These are phyloP conservation scores for Eucalyptus decipiens DNA, from an alignment of 345 rosid genomes.

Conservation along the genomic window DNA sequence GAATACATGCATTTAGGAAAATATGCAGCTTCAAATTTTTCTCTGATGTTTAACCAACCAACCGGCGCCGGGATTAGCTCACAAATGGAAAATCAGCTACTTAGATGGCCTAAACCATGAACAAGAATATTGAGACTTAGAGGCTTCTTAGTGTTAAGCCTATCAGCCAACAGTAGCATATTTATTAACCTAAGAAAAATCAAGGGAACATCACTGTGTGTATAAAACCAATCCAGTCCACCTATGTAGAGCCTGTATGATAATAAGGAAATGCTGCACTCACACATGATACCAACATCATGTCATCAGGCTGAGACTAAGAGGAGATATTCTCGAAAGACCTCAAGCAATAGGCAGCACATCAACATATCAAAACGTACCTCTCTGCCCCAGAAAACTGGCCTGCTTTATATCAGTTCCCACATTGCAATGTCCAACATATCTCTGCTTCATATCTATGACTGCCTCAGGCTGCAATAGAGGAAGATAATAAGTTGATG, in stretches of 20 bases:
- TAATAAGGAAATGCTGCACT: neutral
- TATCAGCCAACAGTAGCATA: neutral
- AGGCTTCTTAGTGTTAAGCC: neutral
- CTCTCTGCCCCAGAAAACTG: conserved; percentile 87
- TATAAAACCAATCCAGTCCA: neutral
- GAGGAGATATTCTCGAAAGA: neutral
- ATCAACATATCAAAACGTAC: conserved; percentile 6
- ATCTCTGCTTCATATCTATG: conserved; percentile 82
- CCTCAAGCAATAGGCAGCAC: neutral
- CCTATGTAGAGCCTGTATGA: neutral
- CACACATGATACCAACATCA: neutral
- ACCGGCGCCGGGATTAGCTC: neutral
- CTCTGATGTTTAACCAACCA: neutral
- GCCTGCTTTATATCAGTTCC: conserved; percentile 95
- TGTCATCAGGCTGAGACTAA: neutral
- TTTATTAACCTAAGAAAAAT: neutral
- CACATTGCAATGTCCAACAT: conserved; percentile 70
- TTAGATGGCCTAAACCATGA: neutral
- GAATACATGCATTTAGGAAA: neutral
- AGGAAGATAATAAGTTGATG: neutral
- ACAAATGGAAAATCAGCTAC: neutral
- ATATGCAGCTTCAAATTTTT: neutral
- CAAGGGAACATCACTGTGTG: neutral
- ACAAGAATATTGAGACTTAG: neutral
- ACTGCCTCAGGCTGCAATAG: conserved; percentile 64